Evolutionary conservation across 345 rosid genomes (phyloP), one percentile per base, ranked within the genome.

Genomic region (Trapa bicornis): DNA sequence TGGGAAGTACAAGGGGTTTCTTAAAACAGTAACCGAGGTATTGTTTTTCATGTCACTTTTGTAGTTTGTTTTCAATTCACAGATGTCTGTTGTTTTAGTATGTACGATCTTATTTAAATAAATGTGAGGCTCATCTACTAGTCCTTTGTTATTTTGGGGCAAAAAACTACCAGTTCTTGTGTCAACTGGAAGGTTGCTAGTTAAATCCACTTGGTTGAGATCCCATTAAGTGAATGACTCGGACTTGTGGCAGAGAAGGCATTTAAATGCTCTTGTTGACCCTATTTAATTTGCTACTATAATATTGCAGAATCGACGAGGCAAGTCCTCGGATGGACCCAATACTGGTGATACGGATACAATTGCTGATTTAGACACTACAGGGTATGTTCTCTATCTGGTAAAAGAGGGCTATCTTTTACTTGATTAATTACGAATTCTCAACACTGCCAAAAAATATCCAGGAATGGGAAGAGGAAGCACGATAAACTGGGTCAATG

Each of bases 11-110:
- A 86, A 78, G 83, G 72, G 71, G 67, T 91, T 87, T 79, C 65
- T 94, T 65, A 80, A 80, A 81, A 84, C 82, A 29, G 97, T 94
- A 68, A 63, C 81, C 67, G 89, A 87, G 98, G 98, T 93, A 76
- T 16, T 41, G 7, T 48, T 57, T 66, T 16, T 58, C 43, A 12
- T 36, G 12, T 15, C 35, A 5, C 48, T 29, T 7, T 12, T 43
- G 50, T 62, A 14, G 45, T 38, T 61, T 11, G 41, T 35, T 33
- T 35, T 15, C 39, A 35, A 33, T 42, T 61, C 65, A 61, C 36
- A 35, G 65, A 61, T 5, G 15, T 61, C n/a, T 16, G 39, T 17
- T 15, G 43, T 11, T 64, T 41, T 41, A 48, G n/a, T 41, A 32
- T 64, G 4, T 35, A 13, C 16, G 12, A 14, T 64, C 67, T 61